Evolutionary conservation across 1,139 yeast genomes (phyloP).

Genomic region (Saccharomyces hybrid): DNA sequence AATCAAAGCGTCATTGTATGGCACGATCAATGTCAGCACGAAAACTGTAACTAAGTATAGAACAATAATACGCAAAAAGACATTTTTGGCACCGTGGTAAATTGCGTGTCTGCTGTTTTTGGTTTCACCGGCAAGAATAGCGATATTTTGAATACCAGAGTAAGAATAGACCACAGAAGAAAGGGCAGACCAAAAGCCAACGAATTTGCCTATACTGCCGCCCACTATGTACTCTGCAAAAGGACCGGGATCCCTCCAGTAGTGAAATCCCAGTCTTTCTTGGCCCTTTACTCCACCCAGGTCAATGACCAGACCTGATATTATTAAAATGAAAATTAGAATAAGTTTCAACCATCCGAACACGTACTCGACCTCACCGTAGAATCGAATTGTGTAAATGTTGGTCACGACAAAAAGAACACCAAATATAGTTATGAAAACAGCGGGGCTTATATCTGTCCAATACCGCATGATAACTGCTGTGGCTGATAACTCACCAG

Average conservation of each 20-base stretch:
- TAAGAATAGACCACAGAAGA: slow-evolving; percentile 75
- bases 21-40: slow-evolving; percentile 33
- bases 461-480: slow-evolving; percentile 48
- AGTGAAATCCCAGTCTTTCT: not conserved
- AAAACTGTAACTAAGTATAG: slow-evolving; percentile 37
- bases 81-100: slow-evolving; percentile 37
- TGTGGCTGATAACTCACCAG: slow-evolving; percentile 67
- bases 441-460: slow-evolving; percentile 38
- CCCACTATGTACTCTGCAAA: not conserved
- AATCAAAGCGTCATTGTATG: slow-evolving; percentile 1
- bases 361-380: slow-evolving; percentile 45
- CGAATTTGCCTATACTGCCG: slow-evolving; percentile 37
- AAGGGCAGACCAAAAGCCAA: slow-evolving; percentile 41
- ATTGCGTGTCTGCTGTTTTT: slow-evolving; percentile 43
- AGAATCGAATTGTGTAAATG: slow-evolving; percentile 38
- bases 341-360: slow-evolving; percentile 44
- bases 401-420: slow-evolving; percentile 35
- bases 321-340: not conserved
- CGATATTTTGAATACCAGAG: slow-evolving; percentile 68
- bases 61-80: slow-evolving; percentile 34
- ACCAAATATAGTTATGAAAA: slow-evolving; percentile 41
- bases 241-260: not conserved
- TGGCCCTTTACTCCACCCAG: not conserved
- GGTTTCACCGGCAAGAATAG: slow-evolving; percentile 77
- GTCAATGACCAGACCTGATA: not conserved